phyloP scores from a whole-genome alignment of 2,329 filamentous ascomycete genomes.

The Penicillium sp. region DNA sequence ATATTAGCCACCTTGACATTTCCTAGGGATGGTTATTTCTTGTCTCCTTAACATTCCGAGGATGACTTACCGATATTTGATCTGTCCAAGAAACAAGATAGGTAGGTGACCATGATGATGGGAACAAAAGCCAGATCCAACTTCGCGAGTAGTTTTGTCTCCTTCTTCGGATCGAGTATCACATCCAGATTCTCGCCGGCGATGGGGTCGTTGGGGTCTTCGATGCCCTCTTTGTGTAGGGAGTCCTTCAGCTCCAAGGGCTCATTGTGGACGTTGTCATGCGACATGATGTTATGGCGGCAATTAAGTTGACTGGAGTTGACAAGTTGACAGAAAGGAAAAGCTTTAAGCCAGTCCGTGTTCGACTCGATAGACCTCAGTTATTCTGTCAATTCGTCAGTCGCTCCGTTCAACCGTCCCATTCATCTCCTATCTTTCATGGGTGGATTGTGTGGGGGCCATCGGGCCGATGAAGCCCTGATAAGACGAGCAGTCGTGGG shows the following conservation, averaged over 20 bases:
- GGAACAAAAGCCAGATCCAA: slow-evolving; percentile 50
- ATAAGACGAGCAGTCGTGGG: slow-evolving; percentile 8
- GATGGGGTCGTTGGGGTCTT: slow-evolving; percentile 12
- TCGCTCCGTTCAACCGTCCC: too few species aligned
- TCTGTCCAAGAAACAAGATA: slow-evolving; percentile 55
- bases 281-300: background rate
- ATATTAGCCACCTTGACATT: slow-evolving; percentile 50
- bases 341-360: background rate
- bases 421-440: background rate
- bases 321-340: background rate
- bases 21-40: slow-evolving; percentile 26
- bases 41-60: background rate
- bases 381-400: background rate
- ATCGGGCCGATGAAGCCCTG: slow-evolving; percentile 17
- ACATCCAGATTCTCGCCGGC: slow-evolving; percentile 24
- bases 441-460: slow-evolving; percentile 1
- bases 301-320: background rate
- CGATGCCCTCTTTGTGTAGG: slow-evolving; percentile 13
- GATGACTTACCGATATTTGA: slow-evolving; percentile 47
- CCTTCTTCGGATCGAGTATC: slow-evolving; percentile 45
- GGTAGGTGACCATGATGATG: slow-evolving; percentile 55
- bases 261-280: slow-evolving; percentile 1
- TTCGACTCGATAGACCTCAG: background rate
- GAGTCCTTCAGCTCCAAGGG: slow-evolving; percentile 14
- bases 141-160: slow-evolving; percentile 47